A percentile compares a stretch with the other conserved stretches of the same genome.
These are phyloP conservation scores for Kluyveromyces wickerhamii DNA, from an alignment of 805 yeast genomes.

Conservation along the genomic window DNA sequence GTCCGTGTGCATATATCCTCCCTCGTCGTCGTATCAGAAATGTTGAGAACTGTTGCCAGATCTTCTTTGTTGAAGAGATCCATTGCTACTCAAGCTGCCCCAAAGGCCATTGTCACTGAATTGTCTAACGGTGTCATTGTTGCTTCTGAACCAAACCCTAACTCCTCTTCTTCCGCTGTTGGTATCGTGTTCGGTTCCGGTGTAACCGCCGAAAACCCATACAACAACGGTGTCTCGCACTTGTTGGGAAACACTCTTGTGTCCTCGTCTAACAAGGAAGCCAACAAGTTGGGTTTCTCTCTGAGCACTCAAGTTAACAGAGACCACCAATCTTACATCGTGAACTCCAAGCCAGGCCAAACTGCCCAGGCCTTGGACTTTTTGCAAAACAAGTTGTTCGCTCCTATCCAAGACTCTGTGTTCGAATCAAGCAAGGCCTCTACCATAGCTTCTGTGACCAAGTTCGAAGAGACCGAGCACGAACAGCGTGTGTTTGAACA, in stretches of 20 bases:
- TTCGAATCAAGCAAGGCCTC: constrained; percentile 41
- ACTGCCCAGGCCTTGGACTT: constrained; percentile 44
- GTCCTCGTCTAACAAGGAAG: constrained; percentile 27
- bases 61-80: constrained; percentile 18
- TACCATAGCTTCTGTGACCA: constrained; percentile 40
- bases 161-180: constrained; percentile 42
- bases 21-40: constrained; percentile 4
- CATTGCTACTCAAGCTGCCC: constrained; percentile 30
- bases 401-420: constrained; percentile 36
- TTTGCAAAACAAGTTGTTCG: constrained; percentile 37
- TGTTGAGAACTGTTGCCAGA: constrained; percentile 21
- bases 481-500: constrained; percentile 58
- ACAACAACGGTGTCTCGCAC: constrained; percentile 75
- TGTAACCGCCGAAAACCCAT: constrained; percentile 69
- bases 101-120: constrained; percentile 62
- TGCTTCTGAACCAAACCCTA: constrained; percentile 57
- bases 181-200: constrained; percentile 74
- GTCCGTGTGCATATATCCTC: neutral
- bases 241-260: constrained; percentile 47
- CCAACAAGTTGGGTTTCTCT: constrained; percentile 46
- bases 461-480: constrained; percentile 49
- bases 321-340: constrained; percentile 58
- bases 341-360: constrained; percentile 46
- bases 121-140: constrained; percentile 67
- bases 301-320: constrained; percentile 46